Base-by-base conservation (phyloP, 352 stramenopile genomes). In the Aphanomyces cochlioides region DNA sequence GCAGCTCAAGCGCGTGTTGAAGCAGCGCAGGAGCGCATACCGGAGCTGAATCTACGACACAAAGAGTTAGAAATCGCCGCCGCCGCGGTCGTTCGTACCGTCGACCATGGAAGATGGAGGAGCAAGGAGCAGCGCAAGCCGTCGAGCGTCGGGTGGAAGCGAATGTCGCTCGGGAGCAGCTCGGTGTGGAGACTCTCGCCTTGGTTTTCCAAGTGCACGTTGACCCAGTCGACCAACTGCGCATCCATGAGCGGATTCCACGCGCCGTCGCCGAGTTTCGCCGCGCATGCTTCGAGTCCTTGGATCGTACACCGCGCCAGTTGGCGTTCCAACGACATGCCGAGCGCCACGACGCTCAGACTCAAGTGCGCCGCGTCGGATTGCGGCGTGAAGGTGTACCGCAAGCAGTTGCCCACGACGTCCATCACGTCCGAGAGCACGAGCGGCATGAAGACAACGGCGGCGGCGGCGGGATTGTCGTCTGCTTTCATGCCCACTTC, bases 181-280 rank as follows among this genome's bases (percentile, higher is more conserved):
- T 95, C 85, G 0, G 88, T 72, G 6, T 38, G 19, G 13, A 57
- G 38, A 19, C 64, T 50, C 19, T 54, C 40, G 56, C 64, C 64
- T 17, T 72, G 54, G 19, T 43, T 69, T 67, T 96, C 87, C 1
- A 93, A 73, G 39, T 89, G 80, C 28, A 77, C 88, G 65, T 96
- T 96, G 15, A 96, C 81, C 87, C 87, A 96, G 63, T 96, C 87
- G 2, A 95, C 82, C 0, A 96, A 76, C 73, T 96, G 88, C 6
- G 80, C 74, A 69, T 96, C 87, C 85, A 96, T 95, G 2, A 72
- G 73, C 28, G 75, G 57, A 10, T 81, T 88, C 88, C 88, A 95
- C 4, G 50, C 48, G 0, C 50, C 69, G 34, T 36, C 56, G 36
- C 58, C 40, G 15, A 90, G 66, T 21, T 76, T 77, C 7, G 65